These are phyloP conservation scores for Penicillium sp. DNA, from an alignment of 2,329 filamentous ascomycete species.

Conservation along the genomic window DNA sequence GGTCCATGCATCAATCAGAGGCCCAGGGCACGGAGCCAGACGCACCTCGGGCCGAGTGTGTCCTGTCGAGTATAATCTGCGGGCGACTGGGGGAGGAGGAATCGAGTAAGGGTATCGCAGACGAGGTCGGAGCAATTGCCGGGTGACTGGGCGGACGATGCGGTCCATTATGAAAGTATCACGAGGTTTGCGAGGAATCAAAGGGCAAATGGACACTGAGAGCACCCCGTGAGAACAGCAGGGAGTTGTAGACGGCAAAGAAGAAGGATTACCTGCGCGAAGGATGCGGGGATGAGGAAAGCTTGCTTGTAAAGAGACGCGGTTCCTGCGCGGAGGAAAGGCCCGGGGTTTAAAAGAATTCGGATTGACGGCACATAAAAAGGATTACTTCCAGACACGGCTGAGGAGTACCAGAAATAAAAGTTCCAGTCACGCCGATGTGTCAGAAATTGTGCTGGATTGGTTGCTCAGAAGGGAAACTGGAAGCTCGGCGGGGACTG, in stretches of 20 bases:
- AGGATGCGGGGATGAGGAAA: conserved; percentile 13
- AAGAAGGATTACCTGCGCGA: conserved; percentile 13
- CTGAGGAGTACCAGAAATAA: conserved; percentile 22
- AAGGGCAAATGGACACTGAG: conserved; percentile 1
- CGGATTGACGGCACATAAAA: conserved; percentile 4
- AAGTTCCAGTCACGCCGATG: conserved; percentile 7
- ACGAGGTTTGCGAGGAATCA: conserved; percentile 1
- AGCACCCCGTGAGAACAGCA: background rate
- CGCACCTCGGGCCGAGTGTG: conserved; percentile 38
- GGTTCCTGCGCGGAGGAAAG: conserved; percentile 1
- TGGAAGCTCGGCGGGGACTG: conserved; percentile 12
- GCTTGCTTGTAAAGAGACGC: conserved; percentile 12
- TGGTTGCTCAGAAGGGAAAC: conserved; percentile 13
- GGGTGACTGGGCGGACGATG: conserved; percentile 31
- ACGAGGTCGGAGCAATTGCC: conserved; percentile 31
- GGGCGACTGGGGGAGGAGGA: conserved; percentile 27
- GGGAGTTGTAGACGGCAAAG: conserved; percentile 7
- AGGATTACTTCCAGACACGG: conserved; percentile 18
- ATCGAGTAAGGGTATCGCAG: conserved; percentile 33
- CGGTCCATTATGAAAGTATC: conserved; percentile 27
- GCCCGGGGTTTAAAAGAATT: background rate
- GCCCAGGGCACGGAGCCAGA: background rate
- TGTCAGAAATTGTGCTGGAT: conserved; percentile 1
- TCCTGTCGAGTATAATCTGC: conserved; percentile 38
- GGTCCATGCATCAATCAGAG: background rate